Evolutionary conservation across 2,329 filamentous ascomycete genomes (phyloP), one percentile per base, ranked within the genome.

Genomic region (Xylaria sp.): DNA sequence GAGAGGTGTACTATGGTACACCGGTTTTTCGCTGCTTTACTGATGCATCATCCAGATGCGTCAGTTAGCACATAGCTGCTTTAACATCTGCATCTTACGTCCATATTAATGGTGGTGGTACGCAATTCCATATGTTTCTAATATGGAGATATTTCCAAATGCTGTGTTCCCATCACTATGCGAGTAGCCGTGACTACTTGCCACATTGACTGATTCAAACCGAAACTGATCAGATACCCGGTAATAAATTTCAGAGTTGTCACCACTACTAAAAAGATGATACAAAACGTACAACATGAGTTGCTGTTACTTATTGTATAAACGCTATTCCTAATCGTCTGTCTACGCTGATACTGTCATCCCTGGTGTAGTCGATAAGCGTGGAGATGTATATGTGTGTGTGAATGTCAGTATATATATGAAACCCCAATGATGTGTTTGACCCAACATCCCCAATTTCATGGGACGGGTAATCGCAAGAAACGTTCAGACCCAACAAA

Each of bases 81-180:
- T 52, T 59, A 52, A 36, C 15, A 32, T 41, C 18, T 10, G 43
- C 20, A 50, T 50, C 23, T 39, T 36, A 36, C 3, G 12, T 23
- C 25, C 6, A 28, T 12, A 25, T 23, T 25, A 28, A 18, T 43
- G 7, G 41, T 8, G 41, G 18, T n/a, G 39, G 39, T 43, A 32
- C 30, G 12, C 12, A 55, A 25, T 13, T 36, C n/a, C 25, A 34
- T 46, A 10, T 39, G 65, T 43, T 53, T 64, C 65, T 60, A 25
- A 64, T 61, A 46, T 23, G 53, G 4, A 34, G 28, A 34, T 32
- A 32, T 39, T 43, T 53, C 15, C 41, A 55, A 18, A 41, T 53
- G 34, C 41, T n/a, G 63, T 66, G 52, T 63, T 57, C 58, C 53
- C 52, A 41, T 50, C 3, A 23, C 18, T 32, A 68, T 67, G 69